Percentiles rank a stretch among this genome's conserved stretches.
phyloP scores from a whole-genome alignment of 768 basidiomycete species.

The Trametes villosa region DNA sequence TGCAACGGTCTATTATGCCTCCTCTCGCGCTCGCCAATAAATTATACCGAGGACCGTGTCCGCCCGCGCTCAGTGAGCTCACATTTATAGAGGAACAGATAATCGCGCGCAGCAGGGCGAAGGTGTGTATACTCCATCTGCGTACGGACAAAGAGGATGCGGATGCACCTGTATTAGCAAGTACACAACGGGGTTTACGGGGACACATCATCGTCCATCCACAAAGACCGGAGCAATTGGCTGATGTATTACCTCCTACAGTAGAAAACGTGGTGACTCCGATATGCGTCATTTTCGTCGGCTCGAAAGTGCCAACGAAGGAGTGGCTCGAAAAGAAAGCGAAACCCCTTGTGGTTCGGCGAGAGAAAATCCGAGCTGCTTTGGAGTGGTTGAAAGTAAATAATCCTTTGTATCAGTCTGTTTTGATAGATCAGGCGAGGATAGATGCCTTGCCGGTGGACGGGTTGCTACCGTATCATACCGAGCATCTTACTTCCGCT shows the following conservation, averaged over 20 bases:
- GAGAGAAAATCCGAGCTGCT: neutral
- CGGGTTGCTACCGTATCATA: neutral
- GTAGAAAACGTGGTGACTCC: constrained; percentile 40
- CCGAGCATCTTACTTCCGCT: neutral
- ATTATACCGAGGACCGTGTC: too few relatives aligned
- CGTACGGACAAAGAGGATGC: neutral
- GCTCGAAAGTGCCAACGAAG: constrained; percentile 29
- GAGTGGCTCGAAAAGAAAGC: neutral
- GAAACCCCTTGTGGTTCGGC: neutral
- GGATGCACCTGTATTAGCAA: neutral
- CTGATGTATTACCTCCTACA: constrained; percentile 39
- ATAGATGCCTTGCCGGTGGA: neutral
- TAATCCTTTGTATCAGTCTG: neutral
- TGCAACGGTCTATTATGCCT: too few relatives aligned
- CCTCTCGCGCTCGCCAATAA: too few relatives aligned
- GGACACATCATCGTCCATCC: constrained; percentile 49
- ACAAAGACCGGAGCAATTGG: constrained; percentile 37
- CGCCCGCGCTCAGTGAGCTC: too few relatives aligned
- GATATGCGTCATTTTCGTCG: constrained; percentile 48
- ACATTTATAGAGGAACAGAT: too few relatives aligned
- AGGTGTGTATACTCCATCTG: neutral
- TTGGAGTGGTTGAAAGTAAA: neutral
- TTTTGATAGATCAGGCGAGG: neutral
- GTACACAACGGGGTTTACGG: constrained; percentile 37
- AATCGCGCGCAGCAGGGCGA: neutral